These are phyloP conservation scores for Bertia moriformis DNA, from an alignment of 2,329 filamentous ascomycete genomes.

Conservation along the genomic window DNA sequence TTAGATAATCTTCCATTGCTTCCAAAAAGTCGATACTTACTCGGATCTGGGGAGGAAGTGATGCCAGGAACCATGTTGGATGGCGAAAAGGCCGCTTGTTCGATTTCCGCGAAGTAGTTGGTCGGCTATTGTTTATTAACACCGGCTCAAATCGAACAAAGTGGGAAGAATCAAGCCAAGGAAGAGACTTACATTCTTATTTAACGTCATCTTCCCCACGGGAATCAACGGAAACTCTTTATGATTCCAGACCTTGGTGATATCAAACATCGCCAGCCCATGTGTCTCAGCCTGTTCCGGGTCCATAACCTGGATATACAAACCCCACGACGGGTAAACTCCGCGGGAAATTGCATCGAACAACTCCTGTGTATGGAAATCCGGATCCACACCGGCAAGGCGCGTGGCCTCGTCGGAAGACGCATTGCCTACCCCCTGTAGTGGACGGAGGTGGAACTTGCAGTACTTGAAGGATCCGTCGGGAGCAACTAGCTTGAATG, in stretches of 20 bases:
- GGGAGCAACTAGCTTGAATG: conserved; percentile 23
- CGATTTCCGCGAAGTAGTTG: conserved; percentile 33
- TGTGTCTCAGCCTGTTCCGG: conserved; percentile 31
- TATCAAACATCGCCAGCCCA: conserved; percentile 35
- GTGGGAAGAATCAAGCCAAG: too few species aligned
- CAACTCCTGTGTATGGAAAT: conserved; percentile 31
- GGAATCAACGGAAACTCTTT: conserved; percentile 28
- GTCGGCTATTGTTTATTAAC: conserved; percentile 6
- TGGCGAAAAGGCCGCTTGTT: conserved; percentile 43
- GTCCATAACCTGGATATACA: conserved; percentile 37
- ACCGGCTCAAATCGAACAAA: not conserved
- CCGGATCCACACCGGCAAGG: conserved; percentile 29
- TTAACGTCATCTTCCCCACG: conserved; percentile 33
- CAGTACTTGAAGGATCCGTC: conserved; percentile 32
- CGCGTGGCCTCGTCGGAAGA: conserved; percentile 19
- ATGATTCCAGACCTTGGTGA: conserved; percentile 38
- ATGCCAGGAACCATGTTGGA: conserved; percentile 38
- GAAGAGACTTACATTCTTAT: conserved; percentile 29
- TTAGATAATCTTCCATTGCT: not conserved
- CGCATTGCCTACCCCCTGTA: conserved; percentile 27
- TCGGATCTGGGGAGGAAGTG: conserved; percentile 33
- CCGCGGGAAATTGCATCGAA: conserved; percentile 27
- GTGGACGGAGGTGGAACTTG: conserved; percentile 32
- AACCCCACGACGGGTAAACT: conserved; percentile 31
- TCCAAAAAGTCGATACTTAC: conserved; percentile 3